Evolutionary conservation across 768 basidiomycete genomes (phyloP), one percentile per base, ranked within the genome.

Genomic region (Gloeostereum incarnatum): DNA sequence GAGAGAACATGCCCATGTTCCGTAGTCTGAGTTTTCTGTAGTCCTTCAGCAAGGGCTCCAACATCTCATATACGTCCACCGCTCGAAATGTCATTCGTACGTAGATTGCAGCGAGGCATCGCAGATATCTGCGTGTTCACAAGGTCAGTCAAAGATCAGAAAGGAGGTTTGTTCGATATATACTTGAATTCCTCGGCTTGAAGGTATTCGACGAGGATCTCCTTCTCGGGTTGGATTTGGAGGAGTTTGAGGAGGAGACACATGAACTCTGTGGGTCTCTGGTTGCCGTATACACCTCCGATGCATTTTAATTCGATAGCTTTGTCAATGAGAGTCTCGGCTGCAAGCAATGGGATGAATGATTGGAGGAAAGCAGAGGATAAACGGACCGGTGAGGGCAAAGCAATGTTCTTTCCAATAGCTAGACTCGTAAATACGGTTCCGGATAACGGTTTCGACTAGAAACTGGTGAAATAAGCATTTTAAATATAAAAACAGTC

Each of bases 381-480:
- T 19, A 19, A 23, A 59, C 71, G 36, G 35, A 87, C 91, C 90
- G 43, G 90, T 96, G 33, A 99, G 66, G 16, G 94, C 94, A 55
- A 99, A 99, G 55, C 94, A 99, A 49, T 96, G 90, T 56, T 99
- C 94, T 64, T 99, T 99, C 94, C 94, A 99, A 60, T 77, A 99
- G 5, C 69, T 58, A 0, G 86, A 84, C 58, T 98, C 94, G 68
- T 94, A 99, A 44, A 99, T 96, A 44, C 96, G 78, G 53, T 82
- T 88, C 38, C 96, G 80, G 47, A 98, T 93, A 45, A 97, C 88
- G 25, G 89, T 94, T 69, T 98, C 96, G 20, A 99, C 84, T 58
- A 99, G 66, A 58, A 74, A 88, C 91, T 96, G 56, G 33, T 43
- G 6, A 50, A 45, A 54, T 48, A 23, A 43, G 23, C n/a, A 36